Evolutionary conservation across 2,329 filamentous ascomycete genomes (phyloP).

Genomic region (Penicillium capsulatum): DNA sequence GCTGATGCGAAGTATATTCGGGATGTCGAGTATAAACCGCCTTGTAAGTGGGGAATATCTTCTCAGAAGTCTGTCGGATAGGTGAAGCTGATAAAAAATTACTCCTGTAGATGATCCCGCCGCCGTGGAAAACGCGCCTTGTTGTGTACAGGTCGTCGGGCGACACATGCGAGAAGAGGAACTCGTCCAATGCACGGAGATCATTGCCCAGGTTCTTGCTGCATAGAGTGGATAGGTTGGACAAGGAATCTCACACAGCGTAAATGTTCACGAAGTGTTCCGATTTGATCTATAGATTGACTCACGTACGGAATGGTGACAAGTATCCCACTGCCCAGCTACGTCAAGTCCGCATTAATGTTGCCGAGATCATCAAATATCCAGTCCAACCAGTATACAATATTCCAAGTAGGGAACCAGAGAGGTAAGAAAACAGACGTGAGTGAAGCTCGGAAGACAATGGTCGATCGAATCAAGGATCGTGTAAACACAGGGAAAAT

Average conservation of each 20-base stretch:
- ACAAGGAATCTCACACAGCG: not conserved
- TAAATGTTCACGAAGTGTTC: too few species aligned
- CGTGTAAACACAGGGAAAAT: too few species aligned
- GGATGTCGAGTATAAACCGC: slow-evolving; percentile 15
- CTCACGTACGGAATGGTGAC: too few species aligned
- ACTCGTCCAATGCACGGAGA: slow-evolving; percentile 13
- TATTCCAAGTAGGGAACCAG: too few species aligned
- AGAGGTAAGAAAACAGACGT: too few species aligned
- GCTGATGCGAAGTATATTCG: slow-evolving; percentile 30
- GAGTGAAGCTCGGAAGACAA: too few species aligned
- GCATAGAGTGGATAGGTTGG: not conserved
- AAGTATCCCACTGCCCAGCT: too few species aligned
- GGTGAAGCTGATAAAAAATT: not conserved
- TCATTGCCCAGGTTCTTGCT: slow-evolving; percentile 2
- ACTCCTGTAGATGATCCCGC: slow-evolving; percentile 19
- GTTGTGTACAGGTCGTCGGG: slow-evolving; percentile 45
- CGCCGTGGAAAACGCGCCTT: slow-evolving; percentile 39
- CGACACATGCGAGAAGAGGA: slow-evolving; percentile 20
- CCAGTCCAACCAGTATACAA: too few species aligned
- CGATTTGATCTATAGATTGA: too few species aligned
- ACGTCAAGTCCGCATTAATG: too few species aligned
- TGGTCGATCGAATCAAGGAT: too few species aligned
- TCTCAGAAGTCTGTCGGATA: not conserved
- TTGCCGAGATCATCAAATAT: too few species aligned
- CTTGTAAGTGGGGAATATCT: slow-evolving; percentile 10